Conservation (phyloP, 2,329 filamentous ascomycete species). For the Eutypella sp. region DNA sequence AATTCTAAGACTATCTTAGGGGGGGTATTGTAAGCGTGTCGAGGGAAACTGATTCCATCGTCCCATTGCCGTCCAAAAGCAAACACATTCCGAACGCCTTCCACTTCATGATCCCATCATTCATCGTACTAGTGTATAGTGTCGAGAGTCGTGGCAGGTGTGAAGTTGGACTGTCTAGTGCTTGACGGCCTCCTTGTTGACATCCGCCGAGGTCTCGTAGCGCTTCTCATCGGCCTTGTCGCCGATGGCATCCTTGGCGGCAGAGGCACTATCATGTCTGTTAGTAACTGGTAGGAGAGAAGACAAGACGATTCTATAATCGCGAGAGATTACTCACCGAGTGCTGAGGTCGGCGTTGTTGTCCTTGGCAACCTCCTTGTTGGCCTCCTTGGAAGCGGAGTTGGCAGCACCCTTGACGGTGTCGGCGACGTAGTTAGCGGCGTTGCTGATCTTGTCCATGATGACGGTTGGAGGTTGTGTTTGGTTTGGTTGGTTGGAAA, state of each 20-base stretch:
- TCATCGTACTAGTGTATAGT: conserved; percentile 14
- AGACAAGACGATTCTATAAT: background rate
- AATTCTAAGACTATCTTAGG: conserved; percentile 27
- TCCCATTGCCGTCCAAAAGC: conserved; percentile 15
- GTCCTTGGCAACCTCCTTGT: conserved; percentile 66
- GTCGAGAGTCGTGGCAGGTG: conserved; percentile 4
- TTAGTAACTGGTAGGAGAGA: conserved; percentile 23
- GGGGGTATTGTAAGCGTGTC: conserved; percentile 24
- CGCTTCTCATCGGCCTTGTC: conserved; percentile 42
- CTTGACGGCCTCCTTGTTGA: conserved; percentile 32
- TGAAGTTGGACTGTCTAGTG: conserved; percentile 21
- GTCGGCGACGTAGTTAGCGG: conserved; percentile 66
- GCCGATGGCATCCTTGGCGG: conserved; percentile 43
- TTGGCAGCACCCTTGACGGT: conserved; percentile 51
- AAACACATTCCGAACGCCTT: conserved; percentile 14
- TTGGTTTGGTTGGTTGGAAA: conserved; percentile 13
- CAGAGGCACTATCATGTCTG: conserved; percentile 31
- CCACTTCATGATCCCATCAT: conserved; percentile 17
- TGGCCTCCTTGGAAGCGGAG: conserved; percentile 61
- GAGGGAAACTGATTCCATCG: conserved; percentile 12
- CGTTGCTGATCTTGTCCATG: conserved; percentile 55
- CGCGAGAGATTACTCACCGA: conserved; percentile 38
- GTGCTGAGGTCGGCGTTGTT: conserved; percentile 45
- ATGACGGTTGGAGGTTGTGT: conserved; percentile 22
- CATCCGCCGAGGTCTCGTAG: conserved; percentile 28